Conservation (phyloP, 2,329 filamentous ascomycete species). For the Ophiostoma novo-ulmi region DNA sequence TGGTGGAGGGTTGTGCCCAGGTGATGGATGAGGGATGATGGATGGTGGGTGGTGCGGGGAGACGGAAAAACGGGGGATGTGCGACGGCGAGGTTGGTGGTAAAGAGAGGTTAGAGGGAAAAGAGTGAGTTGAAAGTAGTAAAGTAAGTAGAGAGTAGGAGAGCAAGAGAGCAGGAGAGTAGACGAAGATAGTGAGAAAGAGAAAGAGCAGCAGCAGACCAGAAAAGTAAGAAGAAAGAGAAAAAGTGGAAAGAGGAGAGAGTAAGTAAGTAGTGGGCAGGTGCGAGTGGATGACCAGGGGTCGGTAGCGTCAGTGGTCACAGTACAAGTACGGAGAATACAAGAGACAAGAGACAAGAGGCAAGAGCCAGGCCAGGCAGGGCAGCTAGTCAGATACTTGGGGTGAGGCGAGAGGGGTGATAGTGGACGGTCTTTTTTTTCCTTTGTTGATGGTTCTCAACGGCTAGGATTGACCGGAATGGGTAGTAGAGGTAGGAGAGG, state of each 20-base stretch:
- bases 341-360: neutral
- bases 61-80: slow-evolving; percentile 15
- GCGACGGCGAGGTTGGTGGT: slow-evolving; percentile 12
- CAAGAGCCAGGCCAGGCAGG: neutral
- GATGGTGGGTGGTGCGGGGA: slow-evolving; percentile 16
- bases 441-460: neutral
- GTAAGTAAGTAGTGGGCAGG: slow-evolving; percentile 5
- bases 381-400: neutral
- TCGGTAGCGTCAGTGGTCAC: slow-evolving; percentile 9
- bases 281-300: slow-evolving; percentile 13
- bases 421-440: neutral
- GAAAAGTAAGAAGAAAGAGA: slow-evolving; percentile 13
- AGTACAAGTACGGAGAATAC: slow-evolving; percentile 4
- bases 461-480: neutral
- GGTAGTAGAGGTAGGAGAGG: neutral
- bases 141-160: neutral
- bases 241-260: slow-evolving; percentile 16
- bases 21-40: slow-evolving; percentile 15
- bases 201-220: slow-evolving; percentile 15
- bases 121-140: neutral
- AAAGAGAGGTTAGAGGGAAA: neutral
- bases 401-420: neutral
- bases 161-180: neutral
- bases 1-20: slow-evolving; percentile 14
- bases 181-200: neutral